Evolutionary conservation across 495 filamentous ascomycete genomes (phyloP), one percentile per base, ranked within the genome.

Genomic region (Aspergillus bridgeri): DNA sequence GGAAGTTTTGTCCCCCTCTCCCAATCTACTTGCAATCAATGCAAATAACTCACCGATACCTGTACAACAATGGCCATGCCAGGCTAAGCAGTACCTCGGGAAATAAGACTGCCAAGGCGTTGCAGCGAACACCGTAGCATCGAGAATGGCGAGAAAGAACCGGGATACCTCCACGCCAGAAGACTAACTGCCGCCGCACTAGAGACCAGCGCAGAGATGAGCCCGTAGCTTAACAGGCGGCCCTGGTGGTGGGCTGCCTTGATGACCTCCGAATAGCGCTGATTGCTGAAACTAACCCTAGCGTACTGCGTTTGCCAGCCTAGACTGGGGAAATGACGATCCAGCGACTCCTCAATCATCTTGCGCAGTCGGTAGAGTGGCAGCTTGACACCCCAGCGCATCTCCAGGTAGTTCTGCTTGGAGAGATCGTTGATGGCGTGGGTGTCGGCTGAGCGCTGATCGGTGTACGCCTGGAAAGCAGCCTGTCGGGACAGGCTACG

Each of bases 251-350:
- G 79, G 48, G 86, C 87, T 56, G 80, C 82, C 27, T 71, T 76
- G 23, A 89, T 77, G 3, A 98, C 89, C 59, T 95, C 89, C 2
- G 86, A 89, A 67, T 99, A 99, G 25, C 89, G 77, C 75, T 94
- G 86, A 62, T 95, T 96, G 25, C 89, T 88, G 70, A 98, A 98
- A 60, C 90, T 95, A 21, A 98, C 86, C 17, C 93, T 78, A n/a
- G 86, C 83, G 65, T 98, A 98, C 76, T 97, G 90, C 1, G 94
- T 98, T 69, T 84, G 83, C 84, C 91, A 96, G 3, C 92, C 94
- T 19, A 90, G 64, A 46, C 75, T 72, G 1, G 94, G 94, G 5
- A 95, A 51, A 54, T 87, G 87, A n/a, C 83, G 79, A 44, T 84
- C 86, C 42, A 97, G 68, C n/a, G 77, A 80, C 73, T 98, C 94